Percentiles rank a stretch among this genome's conserved stretches.
phyloP scores from a whole-genome alignment of 805 yeast genomes.

The Scheffersomyces spartinae region DNA sequence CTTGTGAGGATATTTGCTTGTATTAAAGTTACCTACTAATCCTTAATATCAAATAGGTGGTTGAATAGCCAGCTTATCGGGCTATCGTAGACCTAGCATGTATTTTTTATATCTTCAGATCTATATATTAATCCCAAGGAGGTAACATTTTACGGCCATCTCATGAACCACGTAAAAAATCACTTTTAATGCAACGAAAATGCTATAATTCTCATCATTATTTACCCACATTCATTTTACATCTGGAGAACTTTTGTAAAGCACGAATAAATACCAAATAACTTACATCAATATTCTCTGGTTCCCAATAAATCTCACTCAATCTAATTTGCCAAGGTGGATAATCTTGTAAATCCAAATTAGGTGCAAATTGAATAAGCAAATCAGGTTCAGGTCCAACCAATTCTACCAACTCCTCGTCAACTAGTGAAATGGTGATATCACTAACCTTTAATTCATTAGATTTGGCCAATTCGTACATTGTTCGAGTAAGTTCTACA shows the following conservation, averaged over 20 bases:
- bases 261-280: slow-evolving; percentile 80
- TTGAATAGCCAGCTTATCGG: too few species aligned
- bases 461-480: slow-evolving; percentile 60
- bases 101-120: too few species aligned
- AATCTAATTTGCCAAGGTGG: slow-evolving; percentile 98
- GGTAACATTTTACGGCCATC: too few species aligned
- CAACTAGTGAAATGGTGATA: slow-evolving; percentile 64
- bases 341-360: slow-evolving; percentile 79
- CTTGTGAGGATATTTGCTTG: too few species aligned
- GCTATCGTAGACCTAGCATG: too few species aligned
- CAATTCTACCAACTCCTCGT: slow-evolving; percentile 58
- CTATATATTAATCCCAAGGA: too few species aligned
- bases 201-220: too few species aligned
- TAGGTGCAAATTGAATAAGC: slow-evolving; percentile 75
- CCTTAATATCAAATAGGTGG: too few species aligned
- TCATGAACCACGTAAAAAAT: too few species aligned
- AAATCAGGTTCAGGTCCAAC: slow-evolving; percentile 93
- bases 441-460: slow-evolving; percentile 53
- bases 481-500: slow-evolving; percentile 76
- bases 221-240: slow-evolving; percentile 85
- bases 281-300: slow-evolving; percentile 68
- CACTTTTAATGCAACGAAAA: too few species aligned
- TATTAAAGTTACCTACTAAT: too few species aligned
- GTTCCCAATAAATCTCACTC: slow-evolving; percentile 84
- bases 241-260: slow-evolving; percentile 58